Evolutionary conservation across 768 basidiomycete species (phyloP), one percentile per base, ranked within the genome.

Genomic region (Trichaptum fuscoviolaceum): DNA sequence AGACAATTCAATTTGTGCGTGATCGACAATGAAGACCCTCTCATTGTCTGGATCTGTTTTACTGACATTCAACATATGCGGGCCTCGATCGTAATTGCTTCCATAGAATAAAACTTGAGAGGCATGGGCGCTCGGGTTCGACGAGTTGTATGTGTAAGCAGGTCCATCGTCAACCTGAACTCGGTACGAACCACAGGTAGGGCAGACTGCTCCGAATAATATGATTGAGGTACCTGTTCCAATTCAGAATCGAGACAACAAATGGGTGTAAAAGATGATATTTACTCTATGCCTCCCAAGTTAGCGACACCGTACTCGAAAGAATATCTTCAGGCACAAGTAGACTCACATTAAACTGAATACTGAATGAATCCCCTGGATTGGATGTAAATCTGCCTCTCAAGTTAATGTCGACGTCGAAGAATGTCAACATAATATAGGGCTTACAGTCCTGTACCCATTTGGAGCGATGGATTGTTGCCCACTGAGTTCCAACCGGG

Each of bases 381-480:
- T 61, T 5, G 9, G 12, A 12, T 17, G 59, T 61, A 24, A 61
- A 25, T 17, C 59, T 61, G 24, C 12, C 24, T 25, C 59, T 25
- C 59, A 12, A 12, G 23, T 61, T 17, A 61, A 23, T 17, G 9
- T 12, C 24, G 59, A 2, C 20, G 57, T 58, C 25, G 59, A 6
- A 17, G 59, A 61, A 17, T 23, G 10, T 20, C 35, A 52, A 52
- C 12, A 20, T n/a, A 20, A 20, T 15, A 52, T 20, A 52, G 12
- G 42, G 20, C 42, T 52, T 12, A 52, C 42, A 15, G 10, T 52
- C 42, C 42, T 12, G 20, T 3, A 12, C 20, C 20, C 25, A 61
- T 61, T 9, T 61, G 30, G 23, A 61, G 59, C 23, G 59, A 61
- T 23, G 59, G 59, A 17, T 61, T 61, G 59, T 61, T 61, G 24